Evolutionary conservation across 805 yeast genomes (phyloP).

Genomic region (Barnettozyma sp.): DNA sequence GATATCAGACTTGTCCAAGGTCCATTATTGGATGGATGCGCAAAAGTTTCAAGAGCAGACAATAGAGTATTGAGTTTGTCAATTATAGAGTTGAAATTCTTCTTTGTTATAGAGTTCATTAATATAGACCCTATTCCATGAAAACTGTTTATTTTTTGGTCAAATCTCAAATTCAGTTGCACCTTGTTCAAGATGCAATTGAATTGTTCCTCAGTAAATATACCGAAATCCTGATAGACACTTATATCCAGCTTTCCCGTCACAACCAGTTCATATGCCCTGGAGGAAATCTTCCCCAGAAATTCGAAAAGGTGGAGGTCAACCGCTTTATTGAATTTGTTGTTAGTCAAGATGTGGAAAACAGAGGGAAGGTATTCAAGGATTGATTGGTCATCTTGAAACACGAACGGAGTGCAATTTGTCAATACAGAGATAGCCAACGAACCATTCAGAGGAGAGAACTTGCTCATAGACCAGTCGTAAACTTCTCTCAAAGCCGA

Average conservation of each 20-base stretch:
- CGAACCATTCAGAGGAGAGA: constrained; percentile 47
- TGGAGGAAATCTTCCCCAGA: constrained; percentile 53
- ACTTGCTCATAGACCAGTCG: constrained; percentile 43
- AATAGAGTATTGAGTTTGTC: constrained; percentile 47
- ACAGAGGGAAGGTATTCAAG: constrained; percentile 57
- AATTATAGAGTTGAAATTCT: constrained; percentile 38
- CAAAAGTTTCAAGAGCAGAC: constrained; percentile 71
- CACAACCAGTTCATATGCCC: constrained; percentile 33
- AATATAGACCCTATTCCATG: constrained; percentile 45
- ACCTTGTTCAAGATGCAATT: constrained; percentile 51
- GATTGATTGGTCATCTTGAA: constrained; percentile 32
- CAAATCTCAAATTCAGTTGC: constrained; percentile 32
- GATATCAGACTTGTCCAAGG: constrained; percentile 76
- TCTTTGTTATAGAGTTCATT: constrained; percentile 56
- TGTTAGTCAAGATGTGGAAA: constrained; percentile 65
- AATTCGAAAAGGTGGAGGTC: constrained; percentile 63
- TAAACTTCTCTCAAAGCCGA: constrained; percentile 42
- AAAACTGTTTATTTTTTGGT: constrained; percentile 27
- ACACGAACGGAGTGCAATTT: constrained; percentile 43
- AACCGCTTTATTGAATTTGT: constrained; percentile 39
- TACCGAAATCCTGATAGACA: constrained; percentile 47
- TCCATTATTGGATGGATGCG: constrained; percentile 91
- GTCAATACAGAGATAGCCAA: constrained; percentile 46
- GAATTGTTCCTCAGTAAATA: constrained; percentile 58
- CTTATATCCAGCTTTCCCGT: constrained; percentile 26